phyloP scores from a whole-genome alignment of 2,329 filamentous ascomycete species.

The Sporothrix sp. region DNA sequence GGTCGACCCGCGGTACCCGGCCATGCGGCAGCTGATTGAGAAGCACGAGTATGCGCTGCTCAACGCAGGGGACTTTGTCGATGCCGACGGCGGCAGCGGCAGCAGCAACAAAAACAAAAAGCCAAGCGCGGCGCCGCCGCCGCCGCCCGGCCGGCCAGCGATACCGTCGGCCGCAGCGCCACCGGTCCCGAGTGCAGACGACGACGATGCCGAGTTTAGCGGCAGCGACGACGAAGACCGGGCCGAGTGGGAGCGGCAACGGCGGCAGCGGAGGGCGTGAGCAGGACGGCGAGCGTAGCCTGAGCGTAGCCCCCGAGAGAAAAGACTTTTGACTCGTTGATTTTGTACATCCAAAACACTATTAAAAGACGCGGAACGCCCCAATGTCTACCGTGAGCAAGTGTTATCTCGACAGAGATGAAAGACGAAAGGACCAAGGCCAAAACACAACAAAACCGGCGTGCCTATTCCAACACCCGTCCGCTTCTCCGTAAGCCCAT shows the following conservation, averaged over 20 bases:
- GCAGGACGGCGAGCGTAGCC: too few species aligned
- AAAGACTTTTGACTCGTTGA: background rate
- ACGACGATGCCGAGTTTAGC: conserved; percentile 52
- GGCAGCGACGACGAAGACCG: conserved; percentile 56
- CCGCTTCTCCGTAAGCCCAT: too few species aligned
- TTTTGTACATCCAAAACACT: too few species aligned
- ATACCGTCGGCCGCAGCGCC: conserved; percentile 14
- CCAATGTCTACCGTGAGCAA: too few species aligned
- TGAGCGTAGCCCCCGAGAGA: too few species aligned
- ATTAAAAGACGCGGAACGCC: background rate
- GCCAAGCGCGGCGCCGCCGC: background rate
- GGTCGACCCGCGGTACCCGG: conserved; percentile 59
- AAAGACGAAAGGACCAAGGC: too few species aligned
- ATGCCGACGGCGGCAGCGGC: conserved; percentile 18
- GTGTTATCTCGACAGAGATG: too few species aligned
- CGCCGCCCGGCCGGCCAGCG: conserved; percentile 7
- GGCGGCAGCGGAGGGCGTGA: conserved; percentile 20
- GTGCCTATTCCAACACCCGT: too few species aligned
- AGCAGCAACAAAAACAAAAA: conserved; percentile 15
- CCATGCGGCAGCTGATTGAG: conserved; percentile 53
- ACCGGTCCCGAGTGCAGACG: conserved; percentile 23
- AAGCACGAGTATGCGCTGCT: conserved; percentile 58
- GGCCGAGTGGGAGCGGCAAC: conserved; percentile 49
- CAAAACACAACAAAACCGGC: too few species aligned
- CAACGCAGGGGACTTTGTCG: conserved; percentile 49